Percentiles rank a stretch among this genome's conserved stretches.
phyloP scores from a whole-genome alignment of 2,329 filamentous ascomycete species.

The Ceratocystis harringtonii region DNA sequence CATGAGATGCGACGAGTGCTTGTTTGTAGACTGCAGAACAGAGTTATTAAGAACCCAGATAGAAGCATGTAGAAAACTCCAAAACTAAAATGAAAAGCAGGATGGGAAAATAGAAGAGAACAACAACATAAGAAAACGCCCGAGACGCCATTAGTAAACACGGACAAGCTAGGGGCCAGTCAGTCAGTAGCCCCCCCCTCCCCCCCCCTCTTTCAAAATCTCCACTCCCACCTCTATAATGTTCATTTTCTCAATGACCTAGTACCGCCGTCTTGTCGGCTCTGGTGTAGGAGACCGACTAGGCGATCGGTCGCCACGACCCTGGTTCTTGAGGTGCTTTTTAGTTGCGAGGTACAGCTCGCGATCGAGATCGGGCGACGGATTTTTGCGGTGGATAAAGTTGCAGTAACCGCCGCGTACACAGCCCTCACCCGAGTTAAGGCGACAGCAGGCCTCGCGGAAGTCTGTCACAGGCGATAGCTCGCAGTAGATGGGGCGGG shows the following conservation, averaged over 20 bases:
- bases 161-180: neutral
- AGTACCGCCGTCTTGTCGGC: slow-evolving; percentile 58
- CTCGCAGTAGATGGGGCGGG: slow-evolving; percentile 94
- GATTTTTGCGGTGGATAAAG: slow-evolving; percentile 97
- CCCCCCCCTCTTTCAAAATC: neutral
- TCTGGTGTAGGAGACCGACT: slow-evolving; percentile 76
- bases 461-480: slow-evolving; percentile 95
- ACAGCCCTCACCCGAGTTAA: slow-evolving; percentile 91
- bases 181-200: neutral
- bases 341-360: slow-evolving; percentile 81
- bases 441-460: slow-evolving; percentile 85
- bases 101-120: neutral
- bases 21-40: neutral
- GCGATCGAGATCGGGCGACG: slow-evolving; percentile 69
- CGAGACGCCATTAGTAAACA: neutral
- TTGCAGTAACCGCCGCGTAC: slow-evolving; percentile 96
- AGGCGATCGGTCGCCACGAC: slow-evolving; percentile 68
- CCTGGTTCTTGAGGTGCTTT: slow-evolving; percentile 84
- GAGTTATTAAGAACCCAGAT: neutral
- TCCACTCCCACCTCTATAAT: neutral
- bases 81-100: neutral
- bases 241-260: slow-evolving; percentile 20
- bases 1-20: neutral
- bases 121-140: neutral
- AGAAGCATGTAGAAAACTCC: neutral